Percentiles rank a stretch among this genome's conserved stretches.
phyloP scores from a whole-genome alignment of 148 eudicot species.

The Salicornia ramosissima region DNA sequence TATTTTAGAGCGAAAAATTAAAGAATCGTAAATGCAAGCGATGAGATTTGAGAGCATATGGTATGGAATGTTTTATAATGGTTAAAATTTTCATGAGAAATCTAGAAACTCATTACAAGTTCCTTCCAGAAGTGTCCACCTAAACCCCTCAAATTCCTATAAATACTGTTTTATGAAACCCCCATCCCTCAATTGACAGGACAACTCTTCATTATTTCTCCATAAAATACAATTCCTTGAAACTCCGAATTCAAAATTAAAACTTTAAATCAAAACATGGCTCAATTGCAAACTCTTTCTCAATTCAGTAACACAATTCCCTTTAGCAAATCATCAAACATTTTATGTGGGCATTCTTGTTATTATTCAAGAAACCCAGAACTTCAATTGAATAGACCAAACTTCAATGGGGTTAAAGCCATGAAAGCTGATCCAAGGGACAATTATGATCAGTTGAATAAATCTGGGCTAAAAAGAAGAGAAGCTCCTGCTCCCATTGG shows the following conservation, averaged over 20 bases:
- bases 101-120: not conserved
- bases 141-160: too few relatives aligned
- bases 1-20: too few relatives aligned
- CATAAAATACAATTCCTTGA: too few relatives aligned
- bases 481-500: constrained; percentile 40
- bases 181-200: not conserved
- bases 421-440: constrained; percentile 36
- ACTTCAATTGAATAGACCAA: not conserved
- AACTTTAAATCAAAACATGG: constrained; percentile 3
- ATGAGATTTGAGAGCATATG: too few relatives aligned
- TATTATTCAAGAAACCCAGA: constrained; percentile 11
- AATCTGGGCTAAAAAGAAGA: constrained; percentile 30
- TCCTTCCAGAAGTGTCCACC: not conserved
- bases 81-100: not conserved
- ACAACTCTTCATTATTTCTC: too few relatives aligned
- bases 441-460: constrained; percentile 47
- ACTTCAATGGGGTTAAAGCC: constrained; percentile 23
- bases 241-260: too few relatives aligned
- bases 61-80: too few relatives aligned
- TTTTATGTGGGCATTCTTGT: not conserved
- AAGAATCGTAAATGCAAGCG: too few relatives aligned
- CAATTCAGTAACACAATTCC: constrained; percentile 16
- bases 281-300: constrained; percentile 27
- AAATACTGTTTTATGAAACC: not conserved
- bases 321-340: constrained; percentile 5